These are phyloP conservation scores for Cryptosporidium sp. DNA, from an alignment of 169 alveolate species.

Conservation along the genomic window DNA sequence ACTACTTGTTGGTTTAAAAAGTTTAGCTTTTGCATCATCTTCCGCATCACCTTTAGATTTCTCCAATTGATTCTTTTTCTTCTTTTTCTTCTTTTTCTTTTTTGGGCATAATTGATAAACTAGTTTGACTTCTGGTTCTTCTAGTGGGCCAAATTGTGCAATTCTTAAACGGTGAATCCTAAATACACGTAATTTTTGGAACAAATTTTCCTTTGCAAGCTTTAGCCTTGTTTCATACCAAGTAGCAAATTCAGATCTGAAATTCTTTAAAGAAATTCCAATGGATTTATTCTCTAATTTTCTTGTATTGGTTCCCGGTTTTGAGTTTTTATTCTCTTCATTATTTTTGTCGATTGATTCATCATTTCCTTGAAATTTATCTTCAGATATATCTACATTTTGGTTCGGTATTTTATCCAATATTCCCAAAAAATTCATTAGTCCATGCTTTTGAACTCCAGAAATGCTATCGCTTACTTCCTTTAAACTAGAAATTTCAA, in stretches of 20 bases:
- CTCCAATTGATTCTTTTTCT: background rate
- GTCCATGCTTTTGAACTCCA: constrained; percentile 19
- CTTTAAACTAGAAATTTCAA: constrained; percentile 23
- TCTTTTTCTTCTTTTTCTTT: constrained; percentile 15
- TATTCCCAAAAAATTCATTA: constrained; percentile 57
- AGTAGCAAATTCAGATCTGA: constrained; percentile 43
- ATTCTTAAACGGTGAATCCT: constrained; percentile 63
- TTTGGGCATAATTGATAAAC: constrained; percentile 36
- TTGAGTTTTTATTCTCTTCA: background rate
- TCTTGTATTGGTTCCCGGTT: background rate
- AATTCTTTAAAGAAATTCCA: constrained; percentile 42
- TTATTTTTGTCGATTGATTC: constrained; percentile 6
- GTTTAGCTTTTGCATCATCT: background rate
- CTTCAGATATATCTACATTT: background rate
- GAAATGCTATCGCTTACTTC: background rate
- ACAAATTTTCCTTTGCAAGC: constrained; percentile 31
- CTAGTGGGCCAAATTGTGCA: constrained; percentile 67
- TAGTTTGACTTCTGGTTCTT: constrained; percentile 62
- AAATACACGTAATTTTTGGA: constrained; percentile 43
- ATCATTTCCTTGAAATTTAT: background rate
- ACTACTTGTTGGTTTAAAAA: constrained; percentile 28
- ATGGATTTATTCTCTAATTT: background rate
- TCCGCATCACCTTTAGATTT: background rate
- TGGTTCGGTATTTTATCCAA: constrained; percentile 50
- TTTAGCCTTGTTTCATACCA: constrained; percentile 57